These are phyloP conservation scores for Aspergillus piperis DNA, from an alignment of 2,329 filamentous ascomycete genomes.

Conservation along the genomic window DNA sequence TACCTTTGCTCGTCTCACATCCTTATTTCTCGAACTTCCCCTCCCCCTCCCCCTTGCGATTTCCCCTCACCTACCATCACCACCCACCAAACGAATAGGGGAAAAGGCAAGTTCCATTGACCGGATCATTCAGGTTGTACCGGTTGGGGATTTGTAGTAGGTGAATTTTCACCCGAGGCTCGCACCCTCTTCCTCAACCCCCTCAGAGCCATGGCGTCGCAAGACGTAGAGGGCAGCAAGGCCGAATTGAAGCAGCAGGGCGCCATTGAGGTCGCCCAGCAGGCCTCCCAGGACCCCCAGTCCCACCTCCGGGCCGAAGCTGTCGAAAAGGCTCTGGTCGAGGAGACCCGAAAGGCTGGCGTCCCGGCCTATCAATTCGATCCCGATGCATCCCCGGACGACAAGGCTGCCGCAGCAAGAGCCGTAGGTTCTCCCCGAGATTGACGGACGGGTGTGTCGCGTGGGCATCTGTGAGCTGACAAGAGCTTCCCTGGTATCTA, in stretches of 20 bases:
- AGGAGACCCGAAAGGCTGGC: constrained; percentile 77
- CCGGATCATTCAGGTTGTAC: constrained; percentile 7
- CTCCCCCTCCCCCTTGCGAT: background rate
- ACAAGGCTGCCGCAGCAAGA: constrained; percentile 79
- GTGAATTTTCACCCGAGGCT: constrained; percentile 21
- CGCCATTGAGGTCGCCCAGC: constrained; percentile 71
- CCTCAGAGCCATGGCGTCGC: constrained; percentile 33
- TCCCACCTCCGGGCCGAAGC: constrained; percentile 67
- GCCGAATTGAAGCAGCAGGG: constrained; percentile 79
- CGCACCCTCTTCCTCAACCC: constrained; percentile 10
- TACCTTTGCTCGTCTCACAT: background rate
- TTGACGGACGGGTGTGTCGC: background rate
- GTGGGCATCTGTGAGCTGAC: constrained; percentile 1
- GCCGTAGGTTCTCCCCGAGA: constrained; percentile 60
- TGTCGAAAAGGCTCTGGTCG: constrained; percentile 71
- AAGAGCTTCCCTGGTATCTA: constrained; percentile 37
- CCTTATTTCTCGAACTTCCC: background rate
- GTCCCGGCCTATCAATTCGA: constrained; percentile 82
- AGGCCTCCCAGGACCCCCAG: constrained; percentile 58
- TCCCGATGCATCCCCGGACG: constrained; percentile 75
- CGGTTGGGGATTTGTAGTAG: constrained; percentile 17
- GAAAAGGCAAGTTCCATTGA: constrained; percentile 11
- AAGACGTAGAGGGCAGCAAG: constrained; percentile 32
- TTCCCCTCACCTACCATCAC: constrained; percentile 3
- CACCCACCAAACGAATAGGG: background rate